A percentile compares a stretch with the other conserved stretches of the same genome.
Evolutionary conservation across 1,139 yeast genomes (phyloP).

Genomic region (Yamadazyma atlantica): DNA sequence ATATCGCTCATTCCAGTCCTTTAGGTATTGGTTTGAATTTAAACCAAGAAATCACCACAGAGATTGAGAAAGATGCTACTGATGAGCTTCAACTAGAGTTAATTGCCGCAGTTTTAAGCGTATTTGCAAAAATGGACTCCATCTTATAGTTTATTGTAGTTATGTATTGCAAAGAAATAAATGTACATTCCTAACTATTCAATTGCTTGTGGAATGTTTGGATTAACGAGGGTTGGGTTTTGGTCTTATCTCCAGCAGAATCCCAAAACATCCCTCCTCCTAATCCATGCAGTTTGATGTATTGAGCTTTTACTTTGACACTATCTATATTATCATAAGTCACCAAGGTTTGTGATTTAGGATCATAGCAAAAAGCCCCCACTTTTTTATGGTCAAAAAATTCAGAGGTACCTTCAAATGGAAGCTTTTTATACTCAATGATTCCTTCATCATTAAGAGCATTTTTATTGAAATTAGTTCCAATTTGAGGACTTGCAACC

Average conservation of each 20-base stretch:
- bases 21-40: slow-evolving; percentile 79
- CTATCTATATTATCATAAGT: slow-evolving; percentile 67
- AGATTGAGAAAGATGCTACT: slow-evolving; percentile 57
- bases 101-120: slow-evolving; percentile 80
- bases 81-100: slow-evolving; percentile 77
- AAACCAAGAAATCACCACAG: slow-evolving; percentile 64
- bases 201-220: slow-evolving; percentile 40
- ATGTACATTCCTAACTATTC: background rate
- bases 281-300: slow-evolving; percentile 44
- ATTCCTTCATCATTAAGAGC: slow-evolving; percentile 41
- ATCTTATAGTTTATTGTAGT: slow-evolving; percentile 33
- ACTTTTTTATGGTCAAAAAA: slow-evolving; percentile 52
- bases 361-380: slow-evolving; percentile 58
- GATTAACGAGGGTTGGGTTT: slow-evolving; percentile 30
- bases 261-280: slow-evolving; percentile 98
- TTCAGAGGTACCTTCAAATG: slow-evolving; percentile 50
- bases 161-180: too few species aligned
- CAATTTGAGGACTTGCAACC: slow-evolving; percentile 37
- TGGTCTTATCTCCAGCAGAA: slow-evolving; percentile 64
- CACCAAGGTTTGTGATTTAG: slow-evolving; percentile 39
- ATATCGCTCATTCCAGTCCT: slow-evolving; percentile 50
- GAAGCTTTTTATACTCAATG: slow-evolving; percentile 45
- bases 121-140: slow-evolving; percentile 61
- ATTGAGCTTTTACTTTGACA: slow-evolving; percentile 58
- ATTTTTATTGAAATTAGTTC: slow-evolving; percentile 36